Conservation (phyloP, 768 basidiomycete genomes). For the Xerocomellus intermedius region DNA sequence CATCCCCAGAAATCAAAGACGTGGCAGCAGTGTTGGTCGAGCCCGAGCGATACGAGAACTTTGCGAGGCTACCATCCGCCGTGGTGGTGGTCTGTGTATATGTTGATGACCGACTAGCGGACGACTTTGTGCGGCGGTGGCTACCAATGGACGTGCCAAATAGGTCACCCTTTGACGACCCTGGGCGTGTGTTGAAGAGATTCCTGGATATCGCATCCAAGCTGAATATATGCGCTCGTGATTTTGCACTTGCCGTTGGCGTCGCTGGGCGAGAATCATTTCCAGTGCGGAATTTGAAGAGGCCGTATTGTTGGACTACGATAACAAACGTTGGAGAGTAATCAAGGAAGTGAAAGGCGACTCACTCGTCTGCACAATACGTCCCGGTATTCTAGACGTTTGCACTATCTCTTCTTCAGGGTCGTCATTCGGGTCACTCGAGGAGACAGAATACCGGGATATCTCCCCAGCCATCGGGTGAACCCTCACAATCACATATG, state of each 20-base stretch:
- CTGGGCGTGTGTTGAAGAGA: conserved; percentile 72
- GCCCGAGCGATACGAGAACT: conserved; percentile 69
- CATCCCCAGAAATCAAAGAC: conserved; percentile 59
- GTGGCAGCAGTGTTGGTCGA: conserved; percentile 67
- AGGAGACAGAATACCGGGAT: conserved; percentile 74
- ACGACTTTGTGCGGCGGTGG: conserved; percentile 62
- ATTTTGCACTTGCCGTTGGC: conserved; percentile 73
- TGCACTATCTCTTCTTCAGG: conserved; percentile 82
- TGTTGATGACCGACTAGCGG: conserved; percentile 68
- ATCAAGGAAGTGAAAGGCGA: conserved; percentile 7
- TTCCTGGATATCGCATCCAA: conserved; percentile 89
- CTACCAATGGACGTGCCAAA: conserved; percentile 72
- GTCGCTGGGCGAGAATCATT: conserved; percentile 80
- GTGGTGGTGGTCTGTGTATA: conserved; percentile 71
- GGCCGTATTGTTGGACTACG: conserved; percentile 81
- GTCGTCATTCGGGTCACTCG: conserved; percentile 71
- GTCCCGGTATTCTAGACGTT: conserved; percentile 66
- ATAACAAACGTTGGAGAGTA: not conserved
- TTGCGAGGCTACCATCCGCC: conserved; percentile 63
- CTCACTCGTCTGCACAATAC: conserved; percentile 82
- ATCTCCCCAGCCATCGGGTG: conserved; percentile 84
- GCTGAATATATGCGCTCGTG: conserved; percentile 79
- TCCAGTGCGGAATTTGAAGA: conserved; percentile 85
- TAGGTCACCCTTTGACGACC: conserved; percentile 68
- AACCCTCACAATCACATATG: conserved; percentile 76